Evolutionary conservation across 441 rosid species (phyloP), one percentile per base, ranked within the genome.

Genomic region (Biscutella laevigata): DNA sequence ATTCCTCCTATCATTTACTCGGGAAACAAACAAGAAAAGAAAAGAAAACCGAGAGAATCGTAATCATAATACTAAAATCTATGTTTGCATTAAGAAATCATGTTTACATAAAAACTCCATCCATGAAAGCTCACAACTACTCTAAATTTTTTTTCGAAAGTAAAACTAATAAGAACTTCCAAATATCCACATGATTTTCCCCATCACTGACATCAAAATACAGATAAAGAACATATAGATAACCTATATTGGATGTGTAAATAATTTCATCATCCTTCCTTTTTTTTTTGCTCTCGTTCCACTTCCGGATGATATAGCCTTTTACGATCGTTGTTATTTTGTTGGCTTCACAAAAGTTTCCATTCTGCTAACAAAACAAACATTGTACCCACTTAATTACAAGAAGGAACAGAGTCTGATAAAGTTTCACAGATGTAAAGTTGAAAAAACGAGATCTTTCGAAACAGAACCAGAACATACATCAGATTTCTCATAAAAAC

Each of bases 311-410:
- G 33, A 8, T n/a, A 46, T 26, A 6, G 36, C 32, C 15, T 14
- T 0, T n/a, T n/a, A n/a, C n/a, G n/a, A 14, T 3, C 2, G 28
- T 20, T 30, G 9, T 25, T 38, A 22, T 13, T 46, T 8, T n/a
- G n/a, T 0, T 22, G 49, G 32, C 36, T 20, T 64, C 58, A 64
- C 50, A 49, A 41, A 17, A 57, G 58, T 53, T 64, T 64, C 63
- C 63, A 64, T 7, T 57, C 69, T 64, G 51, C 33, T 1, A 48
- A 8, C 29, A 9, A 43, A 14, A 9, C 39, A 13, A 28, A 46
- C 13, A 20, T 44, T 44, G 41, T 10, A 11, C 16, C 40, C 26
- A 28, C 1, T 17, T 38, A 11, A 38, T 38, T 4, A 12, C 42
- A 15, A 45, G n/a, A n/a, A n/a, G n/a, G n/a, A n/a, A n/a, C n/a